These are phyloP conservation scores for Heliosperma pusillum DNA, from an alignment of 148 eudicot species.

Conservation along the genomic window DNA sequence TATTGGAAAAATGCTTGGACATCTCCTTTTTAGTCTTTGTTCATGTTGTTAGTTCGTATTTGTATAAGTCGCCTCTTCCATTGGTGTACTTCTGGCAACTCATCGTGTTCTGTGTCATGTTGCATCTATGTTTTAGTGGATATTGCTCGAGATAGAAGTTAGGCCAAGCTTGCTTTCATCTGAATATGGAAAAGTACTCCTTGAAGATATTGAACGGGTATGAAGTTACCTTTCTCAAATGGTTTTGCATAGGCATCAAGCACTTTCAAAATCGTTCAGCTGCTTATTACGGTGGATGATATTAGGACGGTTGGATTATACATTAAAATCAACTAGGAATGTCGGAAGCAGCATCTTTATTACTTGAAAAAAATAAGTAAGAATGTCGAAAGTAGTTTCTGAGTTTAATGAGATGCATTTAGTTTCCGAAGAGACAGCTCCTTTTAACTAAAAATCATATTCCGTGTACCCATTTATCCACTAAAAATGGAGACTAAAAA, in stretches of 20 bases:
- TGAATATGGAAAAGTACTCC: conserved; percentile 44
- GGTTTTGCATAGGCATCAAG: not conserved
- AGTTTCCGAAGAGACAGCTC: too few species aligned
- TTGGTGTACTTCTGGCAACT: not conserved
- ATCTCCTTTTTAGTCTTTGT: too few species aligned
- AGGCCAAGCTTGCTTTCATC: conserved; percentile 68
- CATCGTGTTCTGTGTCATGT: not conserved
- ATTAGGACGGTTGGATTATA: not conserved
- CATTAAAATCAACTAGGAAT: not conserved
- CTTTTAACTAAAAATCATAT: too few species aligned
- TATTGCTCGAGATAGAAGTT: conserved; percentile 53
- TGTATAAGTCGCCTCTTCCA: too few species aligned
- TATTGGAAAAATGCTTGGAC: too few species aligned
- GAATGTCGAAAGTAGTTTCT: not conserved
- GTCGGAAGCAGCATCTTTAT: too few species aligned
- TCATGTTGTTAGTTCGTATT: too few species aligned
- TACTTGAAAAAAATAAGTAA: not conserved
- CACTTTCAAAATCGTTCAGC: not conserved
- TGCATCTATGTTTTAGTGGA: conserved; percentile 44
- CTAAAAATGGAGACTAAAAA: too few species aligned
- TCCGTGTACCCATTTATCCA: too few species aligned
- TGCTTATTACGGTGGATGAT: not conserved
- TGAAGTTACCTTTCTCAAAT: not conserved
- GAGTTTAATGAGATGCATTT: not conserved
- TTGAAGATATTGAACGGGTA: conserved; percentile 61